Evolutionary conservation across 768 basidiomycete genomes (phyloP).

Genomic region (Daedalea quercina): DNA sequence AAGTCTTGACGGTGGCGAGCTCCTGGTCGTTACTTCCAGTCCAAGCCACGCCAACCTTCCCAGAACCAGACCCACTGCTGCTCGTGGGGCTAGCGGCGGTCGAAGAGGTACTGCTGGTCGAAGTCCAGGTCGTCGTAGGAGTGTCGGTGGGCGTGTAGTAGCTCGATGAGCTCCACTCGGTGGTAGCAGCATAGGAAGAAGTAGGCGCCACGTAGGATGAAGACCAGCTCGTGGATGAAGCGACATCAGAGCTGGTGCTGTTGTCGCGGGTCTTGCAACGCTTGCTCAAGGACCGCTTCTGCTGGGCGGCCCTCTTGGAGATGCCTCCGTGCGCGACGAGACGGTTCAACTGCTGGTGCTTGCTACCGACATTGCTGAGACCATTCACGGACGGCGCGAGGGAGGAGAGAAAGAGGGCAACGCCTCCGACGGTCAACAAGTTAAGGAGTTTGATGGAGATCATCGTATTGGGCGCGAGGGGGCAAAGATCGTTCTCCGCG

Average conservation of each 20-base stretch:
- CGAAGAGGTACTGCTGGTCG: slow-evolving; percentile 8
- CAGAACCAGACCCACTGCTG: slow-evolving; percentile 1
- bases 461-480: not conserved
- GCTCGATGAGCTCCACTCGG: slow-evolving; percentile 5
- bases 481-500: not conserved
- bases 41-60: slow-evolving; percentile 66
- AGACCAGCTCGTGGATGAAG: not conserved
- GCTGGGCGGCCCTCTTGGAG: slow-evolving; percentile 37
- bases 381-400: slow-evolving; percentile 46
- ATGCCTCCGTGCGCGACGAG: slow-evolving; percentile 36
- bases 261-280: slow-evolving; percentile 53
- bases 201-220: slow-evolving; percentile 1
- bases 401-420: slow-evolving; percentile 50
- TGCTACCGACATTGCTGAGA: slow-evolving; percentile 25
- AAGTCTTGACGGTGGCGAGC: slow-evolving; percentile 45
- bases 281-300: slow-evolving; percentile 36
- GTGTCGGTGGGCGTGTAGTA: slow-evolving; percentile 10
- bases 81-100: slow-evolving; percentile 14
- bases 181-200: not conserved
- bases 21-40: slow-evolving; percentile 39
- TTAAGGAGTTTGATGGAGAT: slow-evolving; percentile 42
- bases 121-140: slow-evolving; percentile 13
- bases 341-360: slow-evolving; percentile 32
- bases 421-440: slow-evolving; percentile 49
- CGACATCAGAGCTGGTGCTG: slow-evolving; percentile 1